Evolutionary conservation across 2,329 filamentous ascomycete genomes (phyloP).

Genomic region (Colletotrichum simmondsii): DNA sequence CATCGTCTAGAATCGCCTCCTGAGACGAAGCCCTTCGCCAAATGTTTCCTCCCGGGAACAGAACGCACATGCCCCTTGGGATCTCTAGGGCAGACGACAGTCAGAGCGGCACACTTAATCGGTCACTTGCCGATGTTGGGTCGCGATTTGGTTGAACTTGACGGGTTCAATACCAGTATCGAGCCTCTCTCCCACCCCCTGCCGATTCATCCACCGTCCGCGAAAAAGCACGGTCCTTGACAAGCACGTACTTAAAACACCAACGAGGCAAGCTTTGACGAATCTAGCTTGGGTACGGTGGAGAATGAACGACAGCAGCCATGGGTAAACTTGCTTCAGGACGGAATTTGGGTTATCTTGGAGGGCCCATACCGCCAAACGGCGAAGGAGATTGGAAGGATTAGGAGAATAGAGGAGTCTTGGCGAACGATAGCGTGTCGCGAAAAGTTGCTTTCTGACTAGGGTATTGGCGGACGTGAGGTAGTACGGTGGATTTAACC

Average conservation of each 20-base stretch:
- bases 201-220: background rate
- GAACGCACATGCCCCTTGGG: background rate
- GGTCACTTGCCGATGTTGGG: background rate
- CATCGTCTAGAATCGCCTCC: constrained; percentile 4
- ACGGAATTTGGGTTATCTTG: constrained; percentile 7
- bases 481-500: constrained; percentile 1
- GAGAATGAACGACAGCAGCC: background rate
- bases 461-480: background rate
- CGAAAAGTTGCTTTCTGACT: constrained; percentile 9
- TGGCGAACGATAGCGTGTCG: constrained; percentile 16
- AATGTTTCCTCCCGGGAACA: background rate
- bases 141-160: too few relatives aligned
- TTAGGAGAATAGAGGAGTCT: constrained; percentile 26
- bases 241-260: background rate
- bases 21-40: constrained; percentile 4
- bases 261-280: constrained; percentile 3
- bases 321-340: constrained; percentile 27
- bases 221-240: background rate
- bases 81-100: background rate
- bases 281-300: background rate
- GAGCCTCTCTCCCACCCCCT: background rate
- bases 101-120: background rate
- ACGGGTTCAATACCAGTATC: too few relatives aligned
- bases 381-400: constrained; percentile 5
- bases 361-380: background rate